phyloP scores from a whole-genome alignment of 2,329 filamentous ascomycete species.

The Apiospora marii region DNA sequence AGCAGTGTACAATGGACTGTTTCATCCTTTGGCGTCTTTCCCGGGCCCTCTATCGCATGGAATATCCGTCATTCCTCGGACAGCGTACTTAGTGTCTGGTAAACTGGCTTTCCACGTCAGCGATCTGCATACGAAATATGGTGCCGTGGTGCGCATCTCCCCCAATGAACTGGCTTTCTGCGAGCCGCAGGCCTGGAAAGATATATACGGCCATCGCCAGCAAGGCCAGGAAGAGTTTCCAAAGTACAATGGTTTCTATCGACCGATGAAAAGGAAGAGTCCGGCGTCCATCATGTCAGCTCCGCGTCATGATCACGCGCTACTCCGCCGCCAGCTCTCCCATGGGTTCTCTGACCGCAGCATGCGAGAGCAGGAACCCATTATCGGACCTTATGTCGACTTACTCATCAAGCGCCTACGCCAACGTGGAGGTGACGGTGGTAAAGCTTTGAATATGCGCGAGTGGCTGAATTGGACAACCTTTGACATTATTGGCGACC shows the following conservation, averaged over 20 bases:
- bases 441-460: conserved; percentile 41
- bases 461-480: conserved; percentile 50
- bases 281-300: conserved; percentile 40
- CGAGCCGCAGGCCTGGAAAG: conserved; percentile 48
- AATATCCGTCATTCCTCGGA: conserved; percentile 34
- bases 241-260: conserved; percentile 42
- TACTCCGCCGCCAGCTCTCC: conserved; percentile 45
- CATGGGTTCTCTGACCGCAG: conserved; percentile 49
- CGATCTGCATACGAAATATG: conserved; percentile 47
- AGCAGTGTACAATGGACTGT: conserved; percentile 38
- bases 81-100: conserved; percentile 35
- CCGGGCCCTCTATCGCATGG: conserved; percentile 41
- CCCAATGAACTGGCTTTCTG: conserved; percentile 52
- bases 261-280: conserved; percentile 32
- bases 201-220: conserved; percentile 49
- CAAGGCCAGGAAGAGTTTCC: conserved; percentile 40
- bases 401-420: conserved; percentile 42
- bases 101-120: conserved; percentile 36
- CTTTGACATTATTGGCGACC: conserved; percentile 55
- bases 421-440: conserved; percentile 27
- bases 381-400: conserved; percentile 48
- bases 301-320: conserved; percentile 43
- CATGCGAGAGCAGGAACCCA: conserved; percentile 50
- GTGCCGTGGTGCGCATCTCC: conserved; percentile 49
- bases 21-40: conserved; percentile 38